Base-by-base conservation (phyloP, 2,329 filamentous ascomycete genomes). In the Penicillium paneum region DNA sequence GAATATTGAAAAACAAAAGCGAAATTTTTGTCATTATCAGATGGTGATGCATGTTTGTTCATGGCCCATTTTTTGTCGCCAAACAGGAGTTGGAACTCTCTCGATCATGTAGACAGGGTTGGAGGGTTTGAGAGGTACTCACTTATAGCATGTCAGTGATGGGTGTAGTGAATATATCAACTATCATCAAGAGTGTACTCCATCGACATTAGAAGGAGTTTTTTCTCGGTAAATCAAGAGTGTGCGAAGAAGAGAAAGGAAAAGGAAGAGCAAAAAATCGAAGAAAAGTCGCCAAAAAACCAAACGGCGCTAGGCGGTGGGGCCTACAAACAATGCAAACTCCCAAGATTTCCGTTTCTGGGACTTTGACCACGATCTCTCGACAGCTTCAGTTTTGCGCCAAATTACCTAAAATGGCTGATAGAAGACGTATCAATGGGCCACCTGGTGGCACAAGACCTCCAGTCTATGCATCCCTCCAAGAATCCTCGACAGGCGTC, bases 401-500 rank as follows among this genome's bases (percentile, higher is more conserved):
- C 28, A 53, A 34, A 24, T 45, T 19, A 50, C 29, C 24, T 31
- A 40, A 41, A 44, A 62, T 62, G 59, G 55, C 57, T 53, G 94
- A 99, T 72, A 85, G 92, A 73, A 87, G 93, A 76, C 86, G 94
- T 65, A 86, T 96, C 63, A 97, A 97, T 75, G 91, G 91, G 5
- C 94, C 94, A 7, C 79, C 85, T 38, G 89, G 90, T 49, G 83
- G 84, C 28, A 97, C 91, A 8, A 76, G 81, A 32, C 83, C 91
- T 15, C 90, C 91, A 1, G 76, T 91, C 3, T 97, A 87, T 69
- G 82, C 78, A 46, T 71, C 72, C 8, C 61, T 67, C 8, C 59
- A 70, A 46, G 75, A 76, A 54, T 76, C 78, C 24, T 67, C 77
- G 15, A 72, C 77, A 39, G 74, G 84, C 61, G 74, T 79, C 32